A percentile compares a stretch with the other conserved stretches of the same genome.
phyloP scores from a whole-genome alignment of 345 rosid species.

The Eucalyptus victrix region DNA sequence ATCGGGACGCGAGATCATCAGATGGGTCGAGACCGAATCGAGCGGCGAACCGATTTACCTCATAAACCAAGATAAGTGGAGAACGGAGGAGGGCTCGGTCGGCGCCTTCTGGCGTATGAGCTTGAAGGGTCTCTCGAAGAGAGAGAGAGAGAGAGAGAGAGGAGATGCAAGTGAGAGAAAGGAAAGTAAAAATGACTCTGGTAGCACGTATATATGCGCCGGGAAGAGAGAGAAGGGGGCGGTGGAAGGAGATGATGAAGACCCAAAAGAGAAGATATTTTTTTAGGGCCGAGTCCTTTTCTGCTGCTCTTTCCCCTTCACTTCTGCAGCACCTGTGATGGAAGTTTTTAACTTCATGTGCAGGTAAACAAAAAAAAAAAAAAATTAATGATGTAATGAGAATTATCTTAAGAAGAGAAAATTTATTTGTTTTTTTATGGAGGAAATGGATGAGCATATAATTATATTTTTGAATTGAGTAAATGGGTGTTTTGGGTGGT shows the following conservation, averaged over 20 bases:
- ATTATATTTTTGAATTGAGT: not conserved
- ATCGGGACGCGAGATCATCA: not conserved
- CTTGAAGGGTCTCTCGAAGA: not conserved
- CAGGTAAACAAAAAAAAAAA: accelerated
- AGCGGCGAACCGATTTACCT: not conserved
- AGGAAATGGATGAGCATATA: not conserved
- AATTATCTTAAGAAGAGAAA: not conserved
- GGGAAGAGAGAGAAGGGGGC: not conserved
- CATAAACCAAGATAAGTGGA: conserved; percentile 3
- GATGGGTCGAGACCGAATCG: not conserved
- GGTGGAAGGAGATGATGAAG: not conserved
- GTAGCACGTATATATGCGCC: not conserved
- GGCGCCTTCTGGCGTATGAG: not conserved
- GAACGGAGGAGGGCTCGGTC: not conserved
- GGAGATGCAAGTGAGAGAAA: not conserved
- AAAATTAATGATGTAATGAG: not conserved
- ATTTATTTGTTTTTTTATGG: not conserved
- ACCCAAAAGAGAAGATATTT: not conserved
- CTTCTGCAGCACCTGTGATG: not conserved
- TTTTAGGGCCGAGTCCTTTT: not conserved
- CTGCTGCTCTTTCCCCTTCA: not conserved
- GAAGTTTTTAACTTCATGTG: not conserved
- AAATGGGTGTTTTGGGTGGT: not conserved
- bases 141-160: not conserved
- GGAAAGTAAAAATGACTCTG: accelerated